Evolutionary conservation across 805 yeast species (phyloP), one percentile per base, ranked within the genome.

Genomic region (Myxozyma lipomycoides): DNA sequence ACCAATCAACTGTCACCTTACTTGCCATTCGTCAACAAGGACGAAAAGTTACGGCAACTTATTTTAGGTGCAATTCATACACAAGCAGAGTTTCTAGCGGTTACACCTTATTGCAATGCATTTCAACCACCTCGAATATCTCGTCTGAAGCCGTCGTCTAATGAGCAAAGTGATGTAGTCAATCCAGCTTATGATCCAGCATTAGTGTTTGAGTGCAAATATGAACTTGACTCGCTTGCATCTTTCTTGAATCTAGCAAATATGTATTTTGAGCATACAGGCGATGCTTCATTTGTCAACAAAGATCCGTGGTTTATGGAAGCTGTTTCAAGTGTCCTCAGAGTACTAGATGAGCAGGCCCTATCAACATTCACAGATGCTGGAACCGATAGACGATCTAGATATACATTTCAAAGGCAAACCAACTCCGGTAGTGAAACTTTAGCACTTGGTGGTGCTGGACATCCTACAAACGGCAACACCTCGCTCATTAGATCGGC

Each of bases 31-130:
- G 68, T 81, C 12, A 68, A 69, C 36, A 62, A 75, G 46, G 93
- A 87, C 61, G 57, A 64, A 1, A 51, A 59, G 1, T 70, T 88
- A 45, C 64, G 69, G 51, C 71, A 71, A 28, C 67, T 88, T 64
- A 73, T 88, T 28, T 72, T 70, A 52, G 96, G 96, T 17, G 95
- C 96, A 1, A 84, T 88, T 45, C 76, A 79, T 51, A 84, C 87
- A 22, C 96, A 89, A 67, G 84, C 89, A 0, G 69, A 75, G 22
- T 86, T 77, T 59, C 72, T 88, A 4, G 56, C 69, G 18, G 70
- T 68, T 23, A 78, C 83, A 4, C 95, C 96, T 0, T 88, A 86
- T 66, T 88, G 96, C 67, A 88, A 88, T 67, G 96, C 96, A 0
- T 89, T 86, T 71, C 95, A 88, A 62, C 95, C 96, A 1, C 96